Conservation (phyloP, 1,284 basidiomycete genomes). For the Cutaneotrichosporon cutaneum region DNA sequence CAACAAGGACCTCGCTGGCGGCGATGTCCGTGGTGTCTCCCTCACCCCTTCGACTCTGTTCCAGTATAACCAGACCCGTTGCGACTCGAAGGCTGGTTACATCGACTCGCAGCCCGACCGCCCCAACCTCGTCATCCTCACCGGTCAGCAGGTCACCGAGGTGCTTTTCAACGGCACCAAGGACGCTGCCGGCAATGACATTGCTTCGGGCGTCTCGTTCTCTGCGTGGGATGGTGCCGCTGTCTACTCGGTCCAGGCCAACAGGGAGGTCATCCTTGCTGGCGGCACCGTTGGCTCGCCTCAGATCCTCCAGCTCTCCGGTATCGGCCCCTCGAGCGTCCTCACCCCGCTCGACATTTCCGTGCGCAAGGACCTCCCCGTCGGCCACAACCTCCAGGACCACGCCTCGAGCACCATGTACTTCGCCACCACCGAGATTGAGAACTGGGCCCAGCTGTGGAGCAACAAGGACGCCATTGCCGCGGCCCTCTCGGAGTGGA, state of each 20-base stretch:
- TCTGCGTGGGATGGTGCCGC: slow-evolving; percentile 49
- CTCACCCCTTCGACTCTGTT: slow-evolving; percentile 67
- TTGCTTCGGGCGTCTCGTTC: slow-evolving; percentile 63
- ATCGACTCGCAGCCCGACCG: slow-evolving; percentile 63
- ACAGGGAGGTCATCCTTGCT: slow-evolving; percentile 56
- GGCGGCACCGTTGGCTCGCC: slow-evolving; percentile 66
- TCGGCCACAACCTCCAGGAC: slow-evolving; percentile 74
- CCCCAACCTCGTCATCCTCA: slow-evolving; percentile 63
- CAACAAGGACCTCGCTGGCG: slow-evolving; percentile 52
- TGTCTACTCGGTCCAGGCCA: slow-evolving; percentile 57
- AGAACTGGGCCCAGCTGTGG: slow-evolving; percentile 46
- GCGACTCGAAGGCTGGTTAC: slow-evolving; percentile 67
- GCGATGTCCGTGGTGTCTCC: slow-evolving; percentile 41
- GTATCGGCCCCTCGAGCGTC: slow-evolving; percentile 65
- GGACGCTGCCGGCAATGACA: slow-evolving; percentile 52
- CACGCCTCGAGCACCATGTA: slow-evolving; percentile 57
- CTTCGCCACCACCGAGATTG: slow-evolving; percentile 30
- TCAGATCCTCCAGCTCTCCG: slow-evolving; percentile 67
- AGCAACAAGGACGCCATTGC: slow-evolving; percentile 23
- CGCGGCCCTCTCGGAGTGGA: slow-evolving; percentile 35
- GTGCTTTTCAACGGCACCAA: slow-evolving; percentile 62
- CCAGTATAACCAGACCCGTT: slow-evolving; percentile 64
- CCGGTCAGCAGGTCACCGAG: slow-evolving; percentile 62
- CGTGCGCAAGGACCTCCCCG: slow-evolving; percentile 60
- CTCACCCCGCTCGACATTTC: slow-evolving; percentile 59